Percentiles rank a stretch among this genome's conserved stretches.
Evolutionary conservation across 2,329 filamentous ascomycete species (phyloP).

Genomic region (Phialemoniopsis sp.): DNA sequence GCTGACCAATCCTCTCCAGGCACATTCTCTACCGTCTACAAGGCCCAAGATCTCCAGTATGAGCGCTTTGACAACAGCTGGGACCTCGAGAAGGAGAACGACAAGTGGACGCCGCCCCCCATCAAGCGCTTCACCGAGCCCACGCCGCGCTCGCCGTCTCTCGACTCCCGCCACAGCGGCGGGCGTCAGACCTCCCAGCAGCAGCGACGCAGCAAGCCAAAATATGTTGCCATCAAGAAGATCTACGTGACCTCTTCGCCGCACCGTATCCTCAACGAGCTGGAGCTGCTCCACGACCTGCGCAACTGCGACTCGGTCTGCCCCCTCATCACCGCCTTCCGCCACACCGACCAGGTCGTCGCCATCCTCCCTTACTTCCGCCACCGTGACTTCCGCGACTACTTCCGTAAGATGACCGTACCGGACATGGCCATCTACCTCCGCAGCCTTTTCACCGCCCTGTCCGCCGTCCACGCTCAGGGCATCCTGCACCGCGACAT

Average conservation of each 20-base stretch:
- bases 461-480: conserved; percentile 77
- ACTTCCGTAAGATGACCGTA: conserved; percentile 87
- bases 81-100: conserved; percentile 68
- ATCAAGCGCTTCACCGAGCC: conserved; percentile 43
- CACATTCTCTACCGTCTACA: conserved; percentile 98
- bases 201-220: conserved; percentile 46
- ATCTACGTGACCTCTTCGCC: conserved; percentile 98
- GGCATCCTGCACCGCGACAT: conserved; percentile 92
- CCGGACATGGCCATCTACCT: conserved; percentile 88
- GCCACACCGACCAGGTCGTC: conserved; percentile 89
- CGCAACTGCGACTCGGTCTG: conserved; percentile 81
- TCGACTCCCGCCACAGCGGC: no score
- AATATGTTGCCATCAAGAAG: conserved; percentile 96
- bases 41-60: conserved; percentile 89
- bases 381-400: conserved; percentile 90
- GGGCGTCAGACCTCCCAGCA: conserved; percentile 12
- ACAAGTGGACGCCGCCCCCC: conserved; percentile 67
- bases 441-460: conserved; percentile 78
- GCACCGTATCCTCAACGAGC: conserved; percentile 88
- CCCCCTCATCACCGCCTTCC: conserved; percentile 95
- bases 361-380: conserved; percentile 94
- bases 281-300: conserved; percentile 87
- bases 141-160: conserved; percentile 7
- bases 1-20: conserved; percentile 47
- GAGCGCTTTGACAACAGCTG: conserved; percentile 80